Base-by-base conservation (phyloP, 495 filamentous ascomycete species). In the Podospora tetraspora region DNA sequence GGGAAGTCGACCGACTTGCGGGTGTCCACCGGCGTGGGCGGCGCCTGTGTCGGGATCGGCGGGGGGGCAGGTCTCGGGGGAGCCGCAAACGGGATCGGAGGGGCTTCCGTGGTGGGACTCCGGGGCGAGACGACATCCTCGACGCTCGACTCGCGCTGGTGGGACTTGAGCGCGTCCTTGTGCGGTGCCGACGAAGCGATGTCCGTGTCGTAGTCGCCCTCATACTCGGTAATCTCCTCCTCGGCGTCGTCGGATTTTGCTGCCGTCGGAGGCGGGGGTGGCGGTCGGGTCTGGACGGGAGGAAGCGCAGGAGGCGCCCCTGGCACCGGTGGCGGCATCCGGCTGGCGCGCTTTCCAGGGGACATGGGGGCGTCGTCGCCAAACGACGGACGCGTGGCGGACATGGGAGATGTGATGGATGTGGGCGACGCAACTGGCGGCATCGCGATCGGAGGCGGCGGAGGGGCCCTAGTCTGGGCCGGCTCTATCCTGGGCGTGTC, bases 191-290 rank as follows among this genome's bases (percentile, higher is more conserved):
- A 89, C 59, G 96, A 91, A 1, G 91, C 94, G 71, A 99, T 97
- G 77, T 98, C 95, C 56, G 95, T 99, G 72, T 98, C 95, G 76
- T 99, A 98, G 75, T 98, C 95, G 22, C 94, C 95, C 77, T 99
- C 95, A 75, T 98, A 98, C 77, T 97, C 95, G 2, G 92, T 96
- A 43, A 92, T 82, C 74, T 95, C 93, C 72, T 84, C 86, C 58
- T 94, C 91, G 68, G 88, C 92, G 57, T 92, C 90, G 30, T 88
- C 85, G 56, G 83, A 79, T 25, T 71, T 77, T 12, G 83, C 73
- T 7, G 74, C 69, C 63, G 79, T 81, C 8, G 91, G 90, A 59
- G 90, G 91, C 2, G 91, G 92, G 43, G 93, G 95, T 22, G 92
- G 91, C 5, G 91, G 86, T 34, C 91, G 85, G 66, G 75, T 79